These are phyloP conservation scores for Cryphonectria nitschkei DNA, from an alignment of 2,329 filamentous ascomycete species.

Conservation along the genomic window DNA sequence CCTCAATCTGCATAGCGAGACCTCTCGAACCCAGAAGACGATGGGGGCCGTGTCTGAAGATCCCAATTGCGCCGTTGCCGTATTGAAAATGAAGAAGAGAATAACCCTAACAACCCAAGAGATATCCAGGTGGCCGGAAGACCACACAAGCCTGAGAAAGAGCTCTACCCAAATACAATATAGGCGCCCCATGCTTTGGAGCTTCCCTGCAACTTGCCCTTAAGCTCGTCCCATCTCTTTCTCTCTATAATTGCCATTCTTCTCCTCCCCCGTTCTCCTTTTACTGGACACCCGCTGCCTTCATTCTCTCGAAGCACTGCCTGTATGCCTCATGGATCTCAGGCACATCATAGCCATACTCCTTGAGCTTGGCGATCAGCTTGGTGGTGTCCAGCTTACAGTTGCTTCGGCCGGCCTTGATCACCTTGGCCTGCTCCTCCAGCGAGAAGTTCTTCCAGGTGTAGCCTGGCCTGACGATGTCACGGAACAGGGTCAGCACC, in stretches of 20 bases:
- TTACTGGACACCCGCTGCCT: slow-evolving; percentile 56
- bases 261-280: not conserved
- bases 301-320: slow-evolving; percentile 67
- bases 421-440: slow-evolving; percentile 68
- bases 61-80: not conserved
- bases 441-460: slow-evolving; percentile 69
- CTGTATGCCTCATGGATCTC: slow-evolving; percentile 66
- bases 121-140: not conserved
- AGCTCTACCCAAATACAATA: not conserved
- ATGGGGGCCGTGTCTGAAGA: not conserved
- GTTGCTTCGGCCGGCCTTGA: slow-evolving; percentile 69
- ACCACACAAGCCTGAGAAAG: not conserved
- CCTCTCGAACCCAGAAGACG: not conserved
- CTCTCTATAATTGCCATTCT: not conserved
- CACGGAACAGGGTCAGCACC: slow-evolving; percentile 64
- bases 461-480: slow-evolving; percentile 64
- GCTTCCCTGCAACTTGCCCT: not conserved
- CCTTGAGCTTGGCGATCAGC: slow-evolving; percentile 60
- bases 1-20: not conserved
- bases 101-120: not conserved
- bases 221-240: not conserved
- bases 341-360: slow-evolving; percentile 61
- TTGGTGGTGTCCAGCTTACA: slow-evolving; percentile 67
- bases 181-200: not conserved
- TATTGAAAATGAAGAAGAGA: not conserved